These are phyloP conservation scores for Noccaea bulbosa DNA, from an alignment of 345 rosid species.

Conservation along the genomic window DNA sequence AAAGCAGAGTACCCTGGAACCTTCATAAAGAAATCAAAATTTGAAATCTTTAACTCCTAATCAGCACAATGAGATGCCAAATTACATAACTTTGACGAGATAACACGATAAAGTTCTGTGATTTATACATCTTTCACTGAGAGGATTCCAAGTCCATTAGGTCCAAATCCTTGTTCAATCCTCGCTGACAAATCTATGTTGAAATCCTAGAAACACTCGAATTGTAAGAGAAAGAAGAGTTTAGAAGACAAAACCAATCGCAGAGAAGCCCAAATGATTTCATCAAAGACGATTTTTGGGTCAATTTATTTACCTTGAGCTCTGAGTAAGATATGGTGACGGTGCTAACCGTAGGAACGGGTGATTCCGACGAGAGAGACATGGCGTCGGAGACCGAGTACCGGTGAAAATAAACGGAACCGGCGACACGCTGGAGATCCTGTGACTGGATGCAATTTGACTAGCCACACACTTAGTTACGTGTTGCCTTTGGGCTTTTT, in stretches of 20 bases:
- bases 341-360: constrained; percentile 59
- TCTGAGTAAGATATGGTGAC: constrained; percentile 74
- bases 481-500: too few relatives aligned
- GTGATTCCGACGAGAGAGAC: constrained; percentile 50
- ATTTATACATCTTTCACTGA: constrained; percentile 62
- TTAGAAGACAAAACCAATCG: constrained; percentile 14
- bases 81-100: not conserved
- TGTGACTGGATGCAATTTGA: constrained; percentile 15
- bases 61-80: not conserved
- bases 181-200: constrained; percentile 60
- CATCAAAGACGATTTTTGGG: not conserved
- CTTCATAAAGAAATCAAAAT: constrained; percentile 47
- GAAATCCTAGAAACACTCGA: constrained; percentile 50
- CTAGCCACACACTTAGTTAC: not conserved
- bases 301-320: constrained; percentile 55
- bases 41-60: not conserved
- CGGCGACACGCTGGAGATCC: not conserved
- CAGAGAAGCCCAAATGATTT: constrained; percentile 4
- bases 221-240: constrained; percentile 10
- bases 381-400: constrained; percentile 44
- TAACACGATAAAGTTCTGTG: not conserved
- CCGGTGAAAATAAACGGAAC: not conserved
- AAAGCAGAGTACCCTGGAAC: constrained; percentile 79
- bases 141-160: constrained; percentile 82
- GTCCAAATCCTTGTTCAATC: constrained; percentile 89